Base-by-base conservation (phyloP, 371 early-diverging fungal genomes). In the Mucor ambiguus region DNA sequence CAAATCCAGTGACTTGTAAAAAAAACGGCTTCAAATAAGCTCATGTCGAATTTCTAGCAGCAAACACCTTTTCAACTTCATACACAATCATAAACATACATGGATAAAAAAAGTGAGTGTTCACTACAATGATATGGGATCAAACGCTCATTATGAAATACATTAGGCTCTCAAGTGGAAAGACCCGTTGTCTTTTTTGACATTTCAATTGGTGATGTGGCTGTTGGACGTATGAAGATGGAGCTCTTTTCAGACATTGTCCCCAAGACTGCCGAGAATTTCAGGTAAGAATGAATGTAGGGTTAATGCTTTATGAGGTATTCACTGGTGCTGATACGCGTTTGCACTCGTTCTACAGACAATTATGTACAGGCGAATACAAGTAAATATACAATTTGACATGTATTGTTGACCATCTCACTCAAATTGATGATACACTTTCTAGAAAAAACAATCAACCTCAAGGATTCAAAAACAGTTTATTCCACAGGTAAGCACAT, bases 261-360 rank as follows among this genome's bases (percentile, higher is more conserved):
- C 3, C 99, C 99, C 37, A 93, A 90, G 74, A 99, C 99, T 1
- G 97, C 96, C 14, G 98, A 99, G 75, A 99, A 99, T 86, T 99
- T 99, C 83, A 67, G 67, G 67, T 67, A 61, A 35, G 8, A 16
- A 29, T 16, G 6, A 41, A 28, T 24, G 1, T 8, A 52, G 0
- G 0, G 52, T 16, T 49, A 2, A 16, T 28, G 14, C 6, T 6
- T 16, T 26, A 4, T 16, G 4, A 26, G 14, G 14, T 1, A 12
- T 28, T 28, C 16, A 9, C 28, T 52, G 16, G 28, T 52, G 1
- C 24, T 14, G 3, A 14, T 3, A 26, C 52, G 52, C 52, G 52
- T 49, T 52, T 52, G 4, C 18, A 28, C 14, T 16, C 24, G 3
- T 30, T 24, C 2, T 0, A 18, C 11, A 88, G 88, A 72, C 94